Conservation (phyloP, 345 rosid genomes). For the Brassica rapa region DNA sequence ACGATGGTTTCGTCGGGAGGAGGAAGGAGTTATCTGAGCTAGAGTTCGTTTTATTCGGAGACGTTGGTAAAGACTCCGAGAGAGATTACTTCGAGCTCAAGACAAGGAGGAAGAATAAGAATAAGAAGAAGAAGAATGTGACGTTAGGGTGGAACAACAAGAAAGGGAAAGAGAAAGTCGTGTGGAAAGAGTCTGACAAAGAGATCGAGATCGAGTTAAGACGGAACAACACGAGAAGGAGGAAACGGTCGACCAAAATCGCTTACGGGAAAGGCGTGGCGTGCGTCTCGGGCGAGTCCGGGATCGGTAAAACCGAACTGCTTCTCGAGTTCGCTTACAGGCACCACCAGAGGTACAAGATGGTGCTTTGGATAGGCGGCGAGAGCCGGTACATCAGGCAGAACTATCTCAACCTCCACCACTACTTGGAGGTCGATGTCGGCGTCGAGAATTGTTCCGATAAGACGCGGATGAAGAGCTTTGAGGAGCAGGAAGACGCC, state of each 20-base stretch:
- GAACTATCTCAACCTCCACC: slow-evolving; percentile 81
- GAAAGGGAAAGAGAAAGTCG: slow-evolving; percentile 86
- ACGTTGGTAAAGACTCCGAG: slow-evolving; percentile 71
- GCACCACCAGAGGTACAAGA: slow-evolving; percentile 89
- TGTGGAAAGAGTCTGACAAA: slow-evolving; percentile 94
- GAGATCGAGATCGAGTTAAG: slow-evolving; percentile 85
- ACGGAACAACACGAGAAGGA: slow-evolving; percentile 44
- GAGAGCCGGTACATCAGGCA: slow-evolving; percentile 84
- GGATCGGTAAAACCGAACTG: slow-evolving; percentile 96
- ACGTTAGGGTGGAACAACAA: slow-evolving; percentile 75
- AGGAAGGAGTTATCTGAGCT: slow-evolving; percentile 87
- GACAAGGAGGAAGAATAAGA: slow-evolving; percentile 70
- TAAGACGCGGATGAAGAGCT: slow-evolving; percentile 64
- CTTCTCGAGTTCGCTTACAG: slow-evolving; percentile 88
- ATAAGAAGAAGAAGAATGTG: slow-evolving; percentile 60
- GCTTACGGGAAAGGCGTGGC: slow-evolving; percentile 89
- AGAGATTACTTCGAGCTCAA: slow-evolving; percentile 82
- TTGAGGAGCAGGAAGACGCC: slow-evolving; percentile 92
- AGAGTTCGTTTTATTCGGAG: slow-evolving; percentile 87
- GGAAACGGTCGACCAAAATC: slow-evolving; percentile 64
- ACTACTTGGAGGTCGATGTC: slow-evolving; percentile 75
- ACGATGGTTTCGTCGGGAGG: slow-evolving; percentile 80
- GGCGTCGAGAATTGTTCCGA: slow-evolving; percentile 65
- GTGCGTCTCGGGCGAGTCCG: slow-evolving; percentile 81
- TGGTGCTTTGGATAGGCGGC: slow-evolving; percentile 95